Evolutionary conservation across 805 yeast genomes (phyloP).

Genomic region (Candida qinlingensis): DNA sequence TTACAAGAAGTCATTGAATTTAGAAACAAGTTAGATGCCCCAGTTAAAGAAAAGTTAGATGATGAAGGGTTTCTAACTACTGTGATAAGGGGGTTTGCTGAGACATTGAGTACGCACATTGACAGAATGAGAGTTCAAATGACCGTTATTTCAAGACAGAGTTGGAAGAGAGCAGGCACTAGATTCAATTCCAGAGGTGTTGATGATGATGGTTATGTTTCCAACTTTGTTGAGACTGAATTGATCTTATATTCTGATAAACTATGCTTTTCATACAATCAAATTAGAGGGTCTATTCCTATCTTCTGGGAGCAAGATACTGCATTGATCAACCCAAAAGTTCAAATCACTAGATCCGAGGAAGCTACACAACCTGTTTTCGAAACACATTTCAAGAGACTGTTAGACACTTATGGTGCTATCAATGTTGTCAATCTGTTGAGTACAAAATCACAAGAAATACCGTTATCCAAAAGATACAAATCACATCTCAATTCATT

Average conservation of each 20-base stretch:
- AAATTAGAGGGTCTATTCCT: slow-evolving; percentile 95
- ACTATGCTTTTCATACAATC: slow-evolving; percentile 69
- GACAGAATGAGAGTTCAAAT: slow-evolving; percentile 39
- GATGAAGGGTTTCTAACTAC: slow-evolving; percentile 80
- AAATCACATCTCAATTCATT: slow-evolving; percentile 46
- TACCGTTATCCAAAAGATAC: slow-evolving; percentile 64
- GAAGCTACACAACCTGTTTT: slow-evolving; percentile 94
- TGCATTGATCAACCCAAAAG: slow-evolving; percentile 84
- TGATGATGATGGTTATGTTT: slow-evolving; percentile 92
- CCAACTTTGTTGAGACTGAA: slow-evolving; percentile 94
- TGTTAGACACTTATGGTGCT: slow-evolving; percentile 75
- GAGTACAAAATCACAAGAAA: slow-evolving; percentile 75
- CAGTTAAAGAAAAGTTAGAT: slow-evolving; percentile 58
- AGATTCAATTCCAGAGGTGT: slow-evolving; percentile 92
- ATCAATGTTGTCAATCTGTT: slow-evolving; percentile 86
- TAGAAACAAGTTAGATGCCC: slow-evolving; percentile 61
- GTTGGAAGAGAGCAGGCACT: slow-evolving; percentile 98
- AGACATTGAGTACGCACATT: slow-evolving; percentile 48
- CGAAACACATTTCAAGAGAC: slow-evolving; percentile 67
- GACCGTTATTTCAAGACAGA: slow-evolving; percentile 85
- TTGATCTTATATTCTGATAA: slow-evolving; percentile 54
- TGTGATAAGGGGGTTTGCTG: slow-evolving; percentile 93
- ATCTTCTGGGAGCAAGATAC: slow-evolving; percentile 98
- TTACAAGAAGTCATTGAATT: slow-evolving; percentile 76
- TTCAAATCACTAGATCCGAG: slow-evolving; percentile 77